Evolutionary conservation across 768 basidiomycete species (phyloP).

Genomic region (Mycena galericulata): DNA sequence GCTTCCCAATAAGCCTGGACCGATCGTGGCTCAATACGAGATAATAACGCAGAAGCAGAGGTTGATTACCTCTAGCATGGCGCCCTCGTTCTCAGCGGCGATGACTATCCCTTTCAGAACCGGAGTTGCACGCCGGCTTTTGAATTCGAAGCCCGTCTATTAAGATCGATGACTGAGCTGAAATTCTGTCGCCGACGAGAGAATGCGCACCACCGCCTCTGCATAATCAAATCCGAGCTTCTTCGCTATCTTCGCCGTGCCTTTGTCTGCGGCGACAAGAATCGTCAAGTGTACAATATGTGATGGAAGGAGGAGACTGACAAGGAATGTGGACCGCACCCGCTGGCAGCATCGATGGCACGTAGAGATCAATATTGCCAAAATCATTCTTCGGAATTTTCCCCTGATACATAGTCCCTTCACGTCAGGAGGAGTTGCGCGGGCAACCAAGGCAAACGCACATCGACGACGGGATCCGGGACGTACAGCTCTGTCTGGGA

Average conservation of each 20-base stretch:
- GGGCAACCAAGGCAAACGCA: slow-evolving; percentile 53
- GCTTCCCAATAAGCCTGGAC: slow-evolving; percentile 87
- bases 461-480: slow-evolving; percentile 87
- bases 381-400: slow-evolving; percentile 95
- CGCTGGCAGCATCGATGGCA: slow-evolving; percentile 91
- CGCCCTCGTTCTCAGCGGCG: slow-evolving; percentile 81
- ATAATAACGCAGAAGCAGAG: slow-evolving; percentile 21
- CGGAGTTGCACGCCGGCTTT: slow-evolving; percentile 89
- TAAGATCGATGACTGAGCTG: slow-evolving; percentile 5
- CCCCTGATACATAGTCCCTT: slow-evolving; percentile 75
- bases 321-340: slow-evolving; percentile 94
- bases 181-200: slow-evolving; percentile 4
- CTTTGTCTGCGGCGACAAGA: slow-evolving; percentile 69
- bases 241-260: slow-evolving; percentile 89
- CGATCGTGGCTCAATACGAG: slow-evolving; percentile 3
- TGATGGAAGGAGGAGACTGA: slow-evolving; percentile 54
- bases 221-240: slow-evolving; percentile 91
- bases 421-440: slow-evolving; percentile 3
- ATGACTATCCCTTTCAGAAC: slow-evolving; percentile 89
- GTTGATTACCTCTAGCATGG: slow-evolving; percentile 76
- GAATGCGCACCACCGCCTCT: slow-evolving; percentile 86
- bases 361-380: slow-evolving; percentile 97
- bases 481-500: slow-evolving; percentile 86
- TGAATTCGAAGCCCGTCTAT: slow-evolving; percentile 97
- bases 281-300: slow-evolving; percentile 24